phyloP scores from a whole-genome alignment of 345 rosid species.

The Acer campestre region DNA sequence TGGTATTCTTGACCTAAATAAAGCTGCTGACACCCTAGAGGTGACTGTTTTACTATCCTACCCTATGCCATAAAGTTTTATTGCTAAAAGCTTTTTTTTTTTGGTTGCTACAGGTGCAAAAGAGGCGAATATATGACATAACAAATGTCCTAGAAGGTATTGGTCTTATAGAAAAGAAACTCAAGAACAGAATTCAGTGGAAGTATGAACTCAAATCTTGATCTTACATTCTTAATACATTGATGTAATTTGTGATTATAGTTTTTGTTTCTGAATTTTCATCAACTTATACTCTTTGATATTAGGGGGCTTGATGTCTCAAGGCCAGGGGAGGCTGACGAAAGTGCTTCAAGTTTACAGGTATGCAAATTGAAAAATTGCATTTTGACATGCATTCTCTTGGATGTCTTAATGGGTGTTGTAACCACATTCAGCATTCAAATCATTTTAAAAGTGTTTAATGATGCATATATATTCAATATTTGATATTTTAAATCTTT shows the following conservation, averaged over 20 bases:
- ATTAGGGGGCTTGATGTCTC: constrained; percentile 90
- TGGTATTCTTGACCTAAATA: constrained; percentile 94
- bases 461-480: background rate
- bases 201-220: constrained; percentile 56
- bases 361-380: constrained; percentile 35
- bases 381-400: constrained; percentile 15
- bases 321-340: constrained; percentile 77
- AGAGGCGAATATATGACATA: constrained; percentile 95
- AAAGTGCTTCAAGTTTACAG: constrained; percentile 78
- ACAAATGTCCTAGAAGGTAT: constrained; percentile 99
- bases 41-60: constrained; percentile 34
- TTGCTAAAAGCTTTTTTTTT: constrained; percentile 24
- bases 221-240: background rate
- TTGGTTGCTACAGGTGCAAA: constrained; percentile 70
- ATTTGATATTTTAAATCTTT: background rate
- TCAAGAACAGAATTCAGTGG: constrained; percentile 97
- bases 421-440: background rate
- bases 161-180: constrained; percentile 96
- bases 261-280: background rate
- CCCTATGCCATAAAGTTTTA: constrained; percentile 1
- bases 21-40: constrained; percentile 94
- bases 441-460: background rate
- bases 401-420: constrained; percentile 8
- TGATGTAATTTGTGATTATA: constrained; percentile 3
- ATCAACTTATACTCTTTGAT: constrained; percentile 20